Evolutionary conservation across 2,329 filamentous ascomycete genomes (phyloP).

Genomic region (Orbilia blumenaviensis): DNA sequence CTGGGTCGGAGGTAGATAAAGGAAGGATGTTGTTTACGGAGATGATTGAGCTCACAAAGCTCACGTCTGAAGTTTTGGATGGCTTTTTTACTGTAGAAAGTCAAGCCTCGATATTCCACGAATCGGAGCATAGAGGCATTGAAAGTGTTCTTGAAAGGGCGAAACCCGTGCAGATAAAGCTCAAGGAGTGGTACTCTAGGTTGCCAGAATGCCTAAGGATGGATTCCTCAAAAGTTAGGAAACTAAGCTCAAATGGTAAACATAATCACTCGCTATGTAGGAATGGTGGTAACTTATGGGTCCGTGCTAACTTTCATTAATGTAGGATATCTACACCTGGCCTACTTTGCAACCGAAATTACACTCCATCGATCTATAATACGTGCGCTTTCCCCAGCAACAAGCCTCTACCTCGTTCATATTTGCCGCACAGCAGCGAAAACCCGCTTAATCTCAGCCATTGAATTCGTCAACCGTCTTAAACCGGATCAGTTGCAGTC

Average conservation of each 20-base stretch:
- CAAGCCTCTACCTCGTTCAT: constrained; percentile 76
- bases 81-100: constrained; percentile 64
- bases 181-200: constrained; percentile 66
- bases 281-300: not conserved
- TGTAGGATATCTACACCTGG: constrained; percentile 80
- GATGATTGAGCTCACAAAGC: constrained; percentile 65
- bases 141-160: constrained; percentile 64
- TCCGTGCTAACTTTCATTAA: not conserved
- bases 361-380: constrained; percentile 91
- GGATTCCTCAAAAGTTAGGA: constrained; percentile 61
- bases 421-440: constrained; percentile 95
- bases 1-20: constrained; percentile 63
- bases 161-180: constrained; percentile 64
- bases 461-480: constrained; percentile 96
- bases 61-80: constrained; percentile 66
- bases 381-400: constrained; percentile 72
- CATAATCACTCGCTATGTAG: constrained; percentile 31
- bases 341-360: constrained; percentile 93
- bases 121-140: constrained; percentile 56
- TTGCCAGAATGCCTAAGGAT: constrained; percentile 64
- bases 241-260: constrained; percentile 66
- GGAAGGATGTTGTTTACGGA: constrained; percentile 66
- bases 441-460: constrained; percentile 89
- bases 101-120: constrained; percentile 43
- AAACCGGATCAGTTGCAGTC: constrained; percentile 84